phyloP scores from a whole-genome alignment of 768 basidiomycete genomes.

The Mrakia blollopis region DNA sequence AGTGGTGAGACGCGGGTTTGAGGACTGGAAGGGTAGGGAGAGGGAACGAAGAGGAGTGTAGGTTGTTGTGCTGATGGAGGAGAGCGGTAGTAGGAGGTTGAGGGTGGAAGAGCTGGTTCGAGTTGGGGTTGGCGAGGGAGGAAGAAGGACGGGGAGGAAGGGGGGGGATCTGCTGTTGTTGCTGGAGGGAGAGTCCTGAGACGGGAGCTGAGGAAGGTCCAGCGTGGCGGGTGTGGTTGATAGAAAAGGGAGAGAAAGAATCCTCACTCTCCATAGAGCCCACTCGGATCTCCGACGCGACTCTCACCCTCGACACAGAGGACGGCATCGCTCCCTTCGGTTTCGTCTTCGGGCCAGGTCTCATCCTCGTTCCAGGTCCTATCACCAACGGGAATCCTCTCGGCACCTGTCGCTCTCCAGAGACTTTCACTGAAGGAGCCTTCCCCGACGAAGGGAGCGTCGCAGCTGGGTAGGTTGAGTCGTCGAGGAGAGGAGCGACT shows the following conservation, averaged over 20 bases:
- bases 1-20: neutral
- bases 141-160: neutral
- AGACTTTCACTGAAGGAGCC: neutral
- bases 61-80: neutral
- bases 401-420: neutral
- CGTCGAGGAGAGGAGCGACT: slow-evolving; percentile 4
- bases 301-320: neutral
- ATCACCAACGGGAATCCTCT: neutral
- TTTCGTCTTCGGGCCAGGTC: slow-evolving; percentile 45
- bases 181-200: neutral
- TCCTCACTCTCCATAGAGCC: neutral
- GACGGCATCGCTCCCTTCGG: slow-evolving; percentile 36
- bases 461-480: neutral
- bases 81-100: neutral
- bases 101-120: neutral
- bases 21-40: neutral
- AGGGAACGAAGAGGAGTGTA: neutral
- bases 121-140: neutral
- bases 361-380: slow-evolving; percentile 38
- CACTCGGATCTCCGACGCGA: no score
- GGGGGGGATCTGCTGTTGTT: neutral
- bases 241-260: neutral
- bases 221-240: neutral
- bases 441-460: neutral
- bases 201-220: neutral